Evolutionary conservation across 768 basidiomycete genomes (phyloP).

Genomic region (Psilocybe tampanensis): DNA sequence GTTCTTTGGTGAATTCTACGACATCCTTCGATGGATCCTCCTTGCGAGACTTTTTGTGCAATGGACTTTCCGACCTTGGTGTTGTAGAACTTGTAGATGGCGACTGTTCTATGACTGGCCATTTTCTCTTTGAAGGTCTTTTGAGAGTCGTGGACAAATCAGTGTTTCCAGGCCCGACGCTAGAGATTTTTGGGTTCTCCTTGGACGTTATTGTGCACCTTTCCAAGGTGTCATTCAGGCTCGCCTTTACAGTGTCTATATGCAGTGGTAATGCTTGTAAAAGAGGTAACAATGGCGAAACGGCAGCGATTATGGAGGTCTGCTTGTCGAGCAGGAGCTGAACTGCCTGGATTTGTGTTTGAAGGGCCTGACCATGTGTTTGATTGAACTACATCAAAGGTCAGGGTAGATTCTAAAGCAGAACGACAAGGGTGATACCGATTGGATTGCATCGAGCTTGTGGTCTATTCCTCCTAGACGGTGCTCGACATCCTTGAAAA

Average conservation of each 20-base stretch:
- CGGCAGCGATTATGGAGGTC: constrained; percentile 50
- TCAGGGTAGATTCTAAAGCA: constrained; percentile 1
- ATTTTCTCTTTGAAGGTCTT: constrained; percentile 9
- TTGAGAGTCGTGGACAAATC: background rate
- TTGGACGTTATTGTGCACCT: background rate
- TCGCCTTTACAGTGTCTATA: constrained; percentile 45
- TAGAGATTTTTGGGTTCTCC: background rate
- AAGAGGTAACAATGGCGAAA: constrained; percentile 63
- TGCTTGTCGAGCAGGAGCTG: constrained; percentile 69
- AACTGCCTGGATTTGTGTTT: constrained; percentile 56
- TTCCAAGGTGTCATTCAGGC: constrained; percentile 30
- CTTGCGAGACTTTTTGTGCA: background rate
- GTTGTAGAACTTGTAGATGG: background rate
- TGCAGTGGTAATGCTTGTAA: constrained; percentile 62
- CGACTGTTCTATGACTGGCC: background rate
- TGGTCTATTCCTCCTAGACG: constrained; percentile 52
- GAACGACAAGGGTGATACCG: constrained; percentile 33
- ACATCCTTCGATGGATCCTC: background rate
- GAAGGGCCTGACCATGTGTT: constrained; percentile 46
- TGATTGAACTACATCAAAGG: constrained; percentile 41
- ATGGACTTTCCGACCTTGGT: background rate
- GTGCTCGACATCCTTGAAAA: constrained; percentile 43
- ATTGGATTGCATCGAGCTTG: constrained; percentile 57
- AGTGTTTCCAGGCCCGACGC: background rate
- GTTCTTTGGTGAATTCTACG: background rate